Base-by-base conservation (phyloP, 495 filamentous ascomycete genomes). In the Podospora bellae-mahoneyi region DNA sequence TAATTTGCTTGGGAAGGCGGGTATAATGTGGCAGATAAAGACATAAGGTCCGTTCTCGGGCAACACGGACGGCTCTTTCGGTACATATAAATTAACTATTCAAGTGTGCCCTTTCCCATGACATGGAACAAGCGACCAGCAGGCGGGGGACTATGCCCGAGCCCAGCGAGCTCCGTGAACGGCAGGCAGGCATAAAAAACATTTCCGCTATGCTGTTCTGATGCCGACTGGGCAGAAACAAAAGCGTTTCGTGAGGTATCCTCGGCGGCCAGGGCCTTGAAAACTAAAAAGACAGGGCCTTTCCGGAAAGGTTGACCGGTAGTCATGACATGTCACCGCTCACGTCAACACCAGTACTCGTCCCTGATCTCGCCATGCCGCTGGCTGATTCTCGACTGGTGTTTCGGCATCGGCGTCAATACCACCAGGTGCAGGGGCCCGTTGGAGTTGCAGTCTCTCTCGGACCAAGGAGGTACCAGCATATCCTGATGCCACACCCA, bases 361-460 rank as follows among this genome's bases (percentile, higher is more conserved):
- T 48, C 9, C 13, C 9, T 48, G 39, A 48, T 48, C 39, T 48
- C 39, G 9, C 10, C 34, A 39, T 39, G 34, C 34, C 39, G 9
- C 39, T 48, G 39, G 39, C 15, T 48, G 39, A 48, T 32, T 32
- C 9, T 48, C 39, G 13, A 48, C 39, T 13, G 15, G 13, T 48
- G 15, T 10, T 10, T 48, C 13, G 15, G 59, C 32, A 28, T 61
- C 26, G 18, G 59, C 30, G 30, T 61, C 56, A 9, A 9, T 9
- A 48, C 34, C 48, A 72, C 53, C 64, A 30, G 72, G 69, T 62
- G 70, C 67, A 70, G 59, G 72, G 67, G 26, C 57, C 64, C 67
- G 65, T 62, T 55, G 57, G 48, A 66, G 66, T 48, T 74, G 67
- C 70, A 68, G 64, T 66, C 48, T 66, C 48, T 66, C 60, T 39